Percentiles rank a stretch among this genome's conserved stretches.
Conservation (phyloP, 164 flowering plant species). For the Chloranthus sessilifolius region DNA sequence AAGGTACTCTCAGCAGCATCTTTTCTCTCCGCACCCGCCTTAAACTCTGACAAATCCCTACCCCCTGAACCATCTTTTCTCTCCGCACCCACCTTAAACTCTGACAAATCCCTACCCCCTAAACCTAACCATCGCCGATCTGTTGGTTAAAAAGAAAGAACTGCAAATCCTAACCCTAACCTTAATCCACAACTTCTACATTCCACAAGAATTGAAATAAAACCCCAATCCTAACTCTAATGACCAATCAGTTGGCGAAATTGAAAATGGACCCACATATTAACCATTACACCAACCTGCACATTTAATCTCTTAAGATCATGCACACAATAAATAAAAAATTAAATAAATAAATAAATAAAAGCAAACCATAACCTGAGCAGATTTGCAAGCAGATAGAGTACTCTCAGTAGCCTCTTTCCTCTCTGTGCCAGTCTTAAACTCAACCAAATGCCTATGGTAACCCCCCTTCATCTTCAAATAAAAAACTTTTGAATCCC, state of each 20-base stretch:
- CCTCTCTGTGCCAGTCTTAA: conserved; percentile 67
- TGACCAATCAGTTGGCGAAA: too few relatives aligned
- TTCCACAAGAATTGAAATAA: too few relatives aligned
- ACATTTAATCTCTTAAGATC: background rate
- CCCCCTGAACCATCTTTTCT: too few relatives aligned
- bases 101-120: too few relatives aligned
- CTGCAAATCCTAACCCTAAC: too few relatives aligned
- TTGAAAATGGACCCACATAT: background rate
- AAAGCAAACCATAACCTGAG: conserved; percentile 43
- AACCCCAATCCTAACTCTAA: too few relatives aligned
- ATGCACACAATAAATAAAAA: background rate
- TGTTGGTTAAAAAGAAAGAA: too few relatives aligned
- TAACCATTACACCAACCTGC: too few relatives aligned
- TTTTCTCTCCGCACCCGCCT: conserved; percentile 67
- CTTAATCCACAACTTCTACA: too few relatives aligned
- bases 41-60: conserved; percentile 89
- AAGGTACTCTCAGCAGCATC: conserved; percentile 81
- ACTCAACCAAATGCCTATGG: conserved; percentile 74
- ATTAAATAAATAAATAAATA: too few relatives aligned
- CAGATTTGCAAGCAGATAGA: conserved; percentile 65
- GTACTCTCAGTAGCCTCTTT: conserved; percentile 82
- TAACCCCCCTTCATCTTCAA: conserved; percentile 87
- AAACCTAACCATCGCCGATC: too few relatives aligned
- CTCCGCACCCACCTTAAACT: too few relatives aligned
- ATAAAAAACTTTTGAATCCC: conserved; percentile 74